phyloP scores from a whole-genome alignment of 1,284 basidiomycete species.

The Boletus smithii region DNA sequence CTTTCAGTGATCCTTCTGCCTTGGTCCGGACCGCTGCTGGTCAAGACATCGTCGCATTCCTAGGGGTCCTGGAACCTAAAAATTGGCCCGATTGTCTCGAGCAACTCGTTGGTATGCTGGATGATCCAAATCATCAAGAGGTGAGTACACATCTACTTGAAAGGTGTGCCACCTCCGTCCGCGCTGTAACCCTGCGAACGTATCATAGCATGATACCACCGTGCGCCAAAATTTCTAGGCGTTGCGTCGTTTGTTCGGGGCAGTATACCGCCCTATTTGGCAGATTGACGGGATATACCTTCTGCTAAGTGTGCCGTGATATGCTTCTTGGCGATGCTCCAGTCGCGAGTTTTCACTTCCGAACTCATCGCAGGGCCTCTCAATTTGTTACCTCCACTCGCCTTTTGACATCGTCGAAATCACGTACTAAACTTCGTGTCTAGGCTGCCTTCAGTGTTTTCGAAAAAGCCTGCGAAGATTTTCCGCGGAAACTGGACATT shows the following conservation, averaged over 20 bases:
- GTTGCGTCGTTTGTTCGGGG: constrained; percentile 13
- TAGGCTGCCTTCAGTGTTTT: constrained; percentile 94
- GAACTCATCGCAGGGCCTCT: constrained; percentile 2
- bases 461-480: constrained; percentile 96
- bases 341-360: constrained; percentile 1
- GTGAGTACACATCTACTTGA: constrained; percentile 46
- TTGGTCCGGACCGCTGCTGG: constrained; percentile 91
- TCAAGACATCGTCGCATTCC: constrained; percentile 85
- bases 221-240: neutral
- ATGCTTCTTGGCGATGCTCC: neutral
- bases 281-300: constrained; percentile 4
- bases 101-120: constrained; percentile 75
- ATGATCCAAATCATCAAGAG: constrained; percentile 79
- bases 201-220: constrained; percentile 3
- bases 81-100: constrained; percentile 93
- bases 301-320: constrained; percentile 9
- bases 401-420: constrained; percentile 5
- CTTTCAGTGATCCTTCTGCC: constrained; percentile 74
- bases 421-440: constrained; percentile 20
- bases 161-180: neutral
- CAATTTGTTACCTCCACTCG: constrained; percentile 6
- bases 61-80: constrained; percentile 80
- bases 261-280: constrained; percentile 2
- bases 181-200: neutral
- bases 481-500: constrained; percentile 92